These are phyloP conservation scores for Cymbomonas tetramitiformis DNA, from an alignment of 139 green algal genomes.

Conservation along the genomic window DNA sequence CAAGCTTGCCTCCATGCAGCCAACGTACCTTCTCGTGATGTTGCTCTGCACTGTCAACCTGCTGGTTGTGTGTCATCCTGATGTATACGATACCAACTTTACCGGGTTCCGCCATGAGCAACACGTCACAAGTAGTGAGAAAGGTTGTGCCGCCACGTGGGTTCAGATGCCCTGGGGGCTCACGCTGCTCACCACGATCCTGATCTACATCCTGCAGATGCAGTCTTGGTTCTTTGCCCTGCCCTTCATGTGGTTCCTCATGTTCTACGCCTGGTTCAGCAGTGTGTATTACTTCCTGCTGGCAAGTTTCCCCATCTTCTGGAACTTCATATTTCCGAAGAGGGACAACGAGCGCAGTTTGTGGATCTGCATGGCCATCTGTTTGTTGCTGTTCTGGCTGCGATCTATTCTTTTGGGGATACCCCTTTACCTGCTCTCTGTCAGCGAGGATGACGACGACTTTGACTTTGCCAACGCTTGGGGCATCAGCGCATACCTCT, in stretches of 20 bases:
- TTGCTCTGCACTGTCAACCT: background rate
- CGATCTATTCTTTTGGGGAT: background rate
- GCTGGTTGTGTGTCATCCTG: background rate
- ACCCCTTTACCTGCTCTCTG: constrained; percentile 1
- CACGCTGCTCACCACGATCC: background rate
- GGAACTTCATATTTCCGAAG: background rate
- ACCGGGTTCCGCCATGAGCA: constrained; percentile 11
- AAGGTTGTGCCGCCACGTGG: background rate
- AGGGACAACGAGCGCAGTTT: background rate
- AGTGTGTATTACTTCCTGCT: constrained; percentile 15
- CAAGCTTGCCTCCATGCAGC: background rate
- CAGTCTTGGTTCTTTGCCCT: constrained; percentile 9
- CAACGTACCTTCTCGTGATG: constrained; percentile 1
- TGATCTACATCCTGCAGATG: constrained; percentile 5
- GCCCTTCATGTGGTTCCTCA: background rate
- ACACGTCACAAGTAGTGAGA: background rate
- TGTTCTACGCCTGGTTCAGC: constrained; percentile 15
- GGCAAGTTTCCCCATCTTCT: background rate
- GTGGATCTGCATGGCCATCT: background rate
- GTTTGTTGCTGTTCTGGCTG: background rate
- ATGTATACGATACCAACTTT: background rate
- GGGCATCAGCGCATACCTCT: background rate
- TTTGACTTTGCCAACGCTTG: background rate
- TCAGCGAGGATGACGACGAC: constrained; percentile 2
- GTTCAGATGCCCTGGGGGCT: constrained; percentile 10